These are phyloP conservation scores for Nissolia schottii DNA, from an alignment of 306 rosid genomes.

Conservation along the genomic window DNA sequence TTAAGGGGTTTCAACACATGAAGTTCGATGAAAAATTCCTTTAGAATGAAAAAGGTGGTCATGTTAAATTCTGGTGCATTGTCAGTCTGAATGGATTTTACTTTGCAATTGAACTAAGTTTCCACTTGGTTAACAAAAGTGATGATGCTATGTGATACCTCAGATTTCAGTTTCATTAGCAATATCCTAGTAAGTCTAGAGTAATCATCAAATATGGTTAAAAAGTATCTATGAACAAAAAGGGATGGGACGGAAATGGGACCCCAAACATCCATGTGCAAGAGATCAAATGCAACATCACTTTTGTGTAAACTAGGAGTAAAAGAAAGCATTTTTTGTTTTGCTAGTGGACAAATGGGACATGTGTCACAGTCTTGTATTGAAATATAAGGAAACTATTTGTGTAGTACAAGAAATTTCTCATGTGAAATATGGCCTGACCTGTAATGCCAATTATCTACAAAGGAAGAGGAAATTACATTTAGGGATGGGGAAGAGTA, in stretches of 20 bases:
- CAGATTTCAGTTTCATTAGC: neutral
- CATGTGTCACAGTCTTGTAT: neutral
- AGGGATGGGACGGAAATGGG: neutral
- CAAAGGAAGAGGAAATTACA: too few species aligned
- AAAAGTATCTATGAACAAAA: neutral
- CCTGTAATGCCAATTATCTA: neutral
- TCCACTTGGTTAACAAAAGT: too few species aligned
- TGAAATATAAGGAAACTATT: neutral
- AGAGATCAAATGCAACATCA: neutral
- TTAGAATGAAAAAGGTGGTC: too few species aligned
- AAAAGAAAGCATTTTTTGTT: neutral
- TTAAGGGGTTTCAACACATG: too few species aligned
- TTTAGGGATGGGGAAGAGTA: too few species aligned
- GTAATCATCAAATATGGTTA: neutral
- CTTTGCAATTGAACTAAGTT: too few species aligned
- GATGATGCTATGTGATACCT: too few species aligned
- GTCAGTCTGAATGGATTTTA: too few species aligned
- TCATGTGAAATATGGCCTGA: neutral
- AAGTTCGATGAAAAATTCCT: too few species aligned
- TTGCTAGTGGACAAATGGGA: neutral
- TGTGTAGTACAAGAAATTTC: neutral
- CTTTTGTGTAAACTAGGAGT: neutral
- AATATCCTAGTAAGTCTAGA: neutral
- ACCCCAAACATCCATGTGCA: neutral
- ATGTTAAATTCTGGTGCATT: too few species aligned